phyloP scores from a whole-genome alignment of 345 rosid species.

The Hypericum androsaemum region DNA sequence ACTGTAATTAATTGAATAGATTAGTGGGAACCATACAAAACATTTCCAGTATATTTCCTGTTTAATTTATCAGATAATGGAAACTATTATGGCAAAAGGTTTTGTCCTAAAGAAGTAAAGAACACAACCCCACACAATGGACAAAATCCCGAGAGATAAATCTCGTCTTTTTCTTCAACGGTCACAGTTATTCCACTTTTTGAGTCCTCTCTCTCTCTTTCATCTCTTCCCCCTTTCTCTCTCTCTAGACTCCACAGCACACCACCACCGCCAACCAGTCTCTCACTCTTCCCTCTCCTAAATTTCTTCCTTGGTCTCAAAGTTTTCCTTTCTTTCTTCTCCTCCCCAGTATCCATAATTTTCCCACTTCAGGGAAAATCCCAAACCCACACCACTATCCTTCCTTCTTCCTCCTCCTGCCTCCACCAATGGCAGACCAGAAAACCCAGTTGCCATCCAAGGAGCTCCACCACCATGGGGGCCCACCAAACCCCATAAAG shows the following conservation, averaged over 20 bases:
- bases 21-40: no score
- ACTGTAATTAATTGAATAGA: no score
- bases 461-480: conserved; percentile 1
- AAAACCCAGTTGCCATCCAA: conserved; percentile 17
- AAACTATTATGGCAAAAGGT: no score
- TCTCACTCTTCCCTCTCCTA: no score
- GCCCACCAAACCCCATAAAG: conserved; percentile 2
- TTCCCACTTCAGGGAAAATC: conserved; percentile 4
- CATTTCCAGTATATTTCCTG: no score
- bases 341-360: conserved; percentile 7
- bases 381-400: not conserved
- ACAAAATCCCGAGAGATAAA: conserved; percentile 5
- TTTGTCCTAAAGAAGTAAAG: no score
- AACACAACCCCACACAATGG: no score
- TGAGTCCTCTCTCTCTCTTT: conserved; percentile 11
- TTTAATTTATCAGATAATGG: no score
- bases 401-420: no score
- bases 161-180: conserved; percentile 35
- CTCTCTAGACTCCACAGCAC: conserved; percentile 12
- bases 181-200: conserved; percentile 22
- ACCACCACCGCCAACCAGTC: no score
- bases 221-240: conserved; percentile 6
- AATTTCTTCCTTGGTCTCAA: conserved; percentile 41
- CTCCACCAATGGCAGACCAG: conserved; percentile 43
- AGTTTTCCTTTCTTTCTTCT: conserved; percentile 54